phyloP scores from a whole-genome alignment of 2,329 filamentous ascomycete species.

The Fusarium nurragi region DNA sequence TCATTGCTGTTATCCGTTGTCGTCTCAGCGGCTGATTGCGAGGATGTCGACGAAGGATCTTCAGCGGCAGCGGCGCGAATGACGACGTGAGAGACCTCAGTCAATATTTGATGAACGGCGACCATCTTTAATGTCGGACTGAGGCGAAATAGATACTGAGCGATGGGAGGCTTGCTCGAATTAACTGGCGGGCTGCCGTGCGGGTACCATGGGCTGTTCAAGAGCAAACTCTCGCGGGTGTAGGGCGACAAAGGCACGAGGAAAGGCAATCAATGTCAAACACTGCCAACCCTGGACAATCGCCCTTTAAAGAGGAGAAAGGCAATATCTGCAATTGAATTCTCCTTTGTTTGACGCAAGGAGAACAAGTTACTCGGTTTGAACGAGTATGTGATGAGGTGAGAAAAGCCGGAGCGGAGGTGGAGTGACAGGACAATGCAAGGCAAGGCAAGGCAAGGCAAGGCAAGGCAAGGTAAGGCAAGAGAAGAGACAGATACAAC shows the following conservation, averaged over 20 bases:
- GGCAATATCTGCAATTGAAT: background rate
- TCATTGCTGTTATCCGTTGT: conserved; percentile 7
- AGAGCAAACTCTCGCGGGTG: conserved; percentile 31
- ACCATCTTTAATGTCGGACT: conserved; percentile 38
- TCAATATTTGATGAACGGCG: conserved; percentile 39
- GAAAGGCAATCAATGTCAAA: conserved; percentile 26
- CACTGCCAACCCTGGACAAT: conserved; percentile 26
- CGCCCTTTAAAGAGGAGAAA: conserved; percentile 6
- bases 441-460: conserved; percentile 28
- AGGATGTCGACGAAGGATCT: conserved; percentile 33
- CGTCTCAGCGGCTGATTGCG: conserved; percentile 32
- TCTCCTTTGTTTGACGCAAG: conserved; percentile 12
- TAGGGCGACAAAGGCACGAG: conserved; percentile 32
- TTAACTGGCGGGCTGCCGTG: conserved; percentile 42
- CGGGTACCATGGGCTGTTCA: conserved; percentile 42
- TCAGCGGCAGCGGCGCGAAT: conserved; percentile 36
- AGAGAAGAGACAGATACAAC: conserved; percentile 25
- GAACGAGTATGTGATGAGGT: conserved; percentile 29
- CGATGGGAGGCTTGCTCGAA: conserved; percentile 37
- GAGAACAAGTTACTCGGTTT: conserved; percentile 22
- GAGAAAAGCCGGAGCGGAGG: conserved; percentile 36
- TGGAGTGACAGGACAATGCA: conserved; percentile 36
- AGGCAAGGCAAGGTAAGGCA: conserved; percentile 30
- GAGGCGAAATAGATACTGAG: conserved; percentile 31
- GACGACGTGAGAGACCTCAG: conserved; percentile 42